phyloP scores from a whole-genome alignment of 257 asterid species.

The Solanum raphanifolium region DNA sequence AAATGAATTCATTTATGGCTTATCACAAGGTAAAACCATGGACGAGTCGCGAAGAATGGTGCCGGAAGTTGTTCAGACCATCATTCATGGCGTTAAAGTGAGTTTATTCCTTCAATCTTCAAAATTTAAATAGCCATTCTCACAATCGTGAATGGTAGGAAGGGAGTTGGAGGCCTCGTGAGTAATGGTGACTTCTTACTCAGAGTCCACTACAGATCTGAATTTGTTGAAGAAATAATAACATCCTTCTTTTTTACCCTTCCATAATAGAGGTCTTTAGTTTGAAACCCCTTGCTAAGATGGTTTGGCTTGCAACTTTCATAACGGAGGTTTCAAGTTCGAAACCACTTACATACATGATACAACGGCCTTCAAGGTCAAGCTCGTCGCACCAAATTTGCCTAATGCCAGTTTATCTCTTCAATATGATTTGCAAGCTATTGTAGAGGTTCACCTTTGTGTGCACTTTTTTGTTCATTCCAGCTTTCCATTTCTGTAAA shows the following conservation, averaged over 20 bases:
- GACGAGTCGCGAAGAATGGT: not conserved
- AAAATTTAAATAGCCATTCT: not conserved
- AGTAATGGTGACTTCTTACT: no score
- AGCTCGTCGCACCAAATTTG: not conserved
- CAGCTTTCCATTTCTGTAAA: not conserved
- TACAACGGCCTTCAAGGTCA: no score
- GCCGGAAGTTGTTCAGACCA: not conserved
- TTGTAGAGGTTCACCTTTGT: no score
- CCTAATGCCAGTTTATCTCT: no score
- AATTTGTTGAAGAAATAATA: not conserved
- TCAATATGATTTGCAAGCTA: not conserved
- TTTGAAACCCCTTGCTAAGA: no score
- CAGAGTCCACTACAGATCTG: not conserved
- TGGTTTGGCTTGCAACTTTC: no score
- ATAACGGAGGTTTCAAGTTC: no score
- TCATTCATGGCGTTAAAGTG: not conserved
- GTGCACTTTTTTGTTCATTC: not conserved
- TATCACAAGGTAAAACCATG: slow-evolving; percentile 8
- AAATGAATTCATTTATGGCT: slow-evolving; percentile 4
- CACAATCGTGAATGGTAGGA: not conserved
- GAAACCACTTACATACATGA: no score
- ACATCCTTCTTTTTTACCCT: not conserved
- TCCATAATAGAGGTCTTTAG: not conserved
- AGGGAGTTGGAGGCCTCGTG: not conserved
- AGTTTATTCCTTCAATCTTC: not conserved